phyloP scores from a whole-genome alignment of 2,329 filamentous ascomycete species.

The Beauveria varroae region DNA sequence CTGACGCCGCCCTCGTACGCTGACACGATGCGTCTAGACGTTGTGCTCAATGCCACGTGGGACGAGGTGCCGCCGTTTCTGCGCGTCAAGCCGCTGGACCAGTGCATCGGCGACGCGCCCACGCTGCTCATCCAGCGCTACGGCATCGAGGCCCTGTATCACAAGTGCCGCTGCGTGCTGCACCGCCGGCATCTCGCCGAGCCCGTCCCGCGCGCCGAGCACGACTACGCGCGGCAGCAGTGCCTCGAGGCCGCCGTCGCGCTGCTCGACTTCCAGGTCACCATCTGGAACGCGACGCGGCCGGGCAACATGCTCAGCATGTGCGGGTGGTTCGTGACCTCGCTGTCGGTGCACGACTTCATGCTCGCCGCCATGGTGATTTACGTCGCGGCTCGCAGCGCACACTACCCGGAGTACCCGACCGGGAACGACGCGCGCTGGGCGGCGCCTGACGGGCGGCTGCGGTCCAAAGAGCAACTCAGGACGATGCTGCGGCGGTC shows the following conservation, averaged over 20 bases:
- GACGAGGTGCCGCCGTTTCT: constrained; percentile 39
- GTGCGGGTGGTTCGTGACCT: constrained; percentile 50
- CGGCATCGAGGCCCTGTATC: constrained; percentile 43
- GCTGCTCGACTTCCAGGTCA: constrained; percentile 40
- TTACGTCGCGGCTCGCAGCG: constrained; percentile 43
- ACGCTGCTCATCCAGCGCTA: constrained; percentile 44
- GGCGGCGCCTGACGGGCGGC: constrained; percentile 23
- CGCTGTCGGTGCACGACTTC: constrained; percentile 53
- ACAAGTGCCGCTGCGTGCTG: constrained; percentile 48
- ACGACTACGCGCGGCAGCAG: constrained; percentile 43
- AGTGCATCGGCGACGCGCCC: constrained; percentile 41
- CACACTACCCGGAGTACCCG: constrained; percentile 27
- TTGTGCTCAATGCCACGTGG: constrained; percentile 37
- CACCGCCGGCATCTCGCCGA: constrained; percentile 47
- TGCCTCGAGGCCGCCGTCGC: constrained; percentile 43
- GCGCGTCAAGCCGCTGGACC: constrained; percentile 38
- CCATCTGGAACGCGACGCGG: constrained; percentile 39
- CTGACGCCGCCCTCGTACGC: constrained; percentile 39
- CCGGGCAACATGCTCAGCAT: constrained; percentile 46
- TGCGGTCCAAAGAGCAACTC: constrained; percentile 32
- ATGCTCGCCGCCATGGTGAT: constrained; percentile 54
- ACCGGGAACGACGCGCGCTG: constrained; percentile 25
- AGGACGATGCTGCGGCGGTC: constrained; percentile 34
- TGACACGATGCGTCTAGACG: constrained; percentile 43
- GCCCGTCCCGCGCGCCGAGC: constrained; percentile 32